Conservation (phyloP, 225 moss, liverwort and hornwort genomes). For the Bryoerythrophyllum caledonicum region DNA sequence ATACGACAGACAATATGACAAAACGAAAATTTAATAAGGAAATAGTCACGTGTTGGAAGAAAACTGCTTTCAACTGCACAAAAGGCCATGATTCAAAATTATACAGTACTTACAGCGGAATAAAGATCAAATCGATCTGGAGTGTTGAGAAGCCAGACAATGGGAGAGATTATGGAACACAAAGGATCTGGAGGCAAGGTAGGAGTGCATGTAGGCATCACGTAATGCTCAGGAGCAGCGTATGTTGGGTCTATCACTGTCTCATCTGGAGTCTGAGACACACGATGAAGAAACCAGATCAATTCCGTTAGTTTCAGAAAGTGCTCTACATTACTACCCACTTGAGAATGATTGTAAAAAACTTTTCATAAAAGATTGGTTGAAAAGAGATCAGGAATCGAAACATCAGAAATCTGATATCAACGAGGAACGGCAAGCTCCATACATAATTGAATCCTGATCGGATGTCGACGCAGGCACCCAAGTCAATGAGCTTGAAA, state of each 20-base stretch:
- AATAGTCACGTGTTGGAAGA: background rate
- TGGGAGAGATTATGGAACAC: constrained; percentile 83
- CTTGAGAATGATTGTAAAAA: background rate
- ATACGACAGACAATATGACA: constrained; percentile 10
- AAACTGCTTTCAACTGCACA: constrained; percentile 11
- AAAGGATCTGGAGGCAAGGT: constrained; percentile 87
- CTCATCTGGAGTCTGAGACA: constrained; percentile 80
- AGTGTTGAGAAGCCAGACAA: constrained; percentile 87
- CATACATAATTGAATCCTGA: constrained; percentile 92
- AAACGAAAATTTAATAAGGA: background rate
- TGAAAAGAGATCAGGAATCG: background rate
- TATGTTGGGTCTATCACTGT: constrained; percentile 91
- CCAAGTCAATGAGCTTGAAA: constrained; percentile 94
- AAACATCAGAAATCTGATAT: constrained; percentile 14
- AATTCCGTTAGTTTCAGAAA: constrained; percentile 5
- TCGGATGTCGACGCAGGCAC: constrained; percentile 92
- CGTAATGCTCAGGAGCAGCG: constrained; percentile 95
- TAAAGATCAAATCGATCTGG: constrained; percentile 96
- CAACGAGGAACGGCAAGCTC: constrained; percentile 20
- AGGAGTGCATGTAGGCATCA: constrained; percentile 91
- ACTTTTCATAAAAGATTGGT: background rate
- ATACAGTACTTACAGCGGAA: constrained; percentile 65
- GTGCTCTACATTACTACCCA: background rate
- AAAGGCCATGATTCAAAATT: constrained; percentile 11
- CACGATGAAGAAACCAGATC: constrained; percentile 18